Evolutionary conservation across 495 filamentous ascomycete genomes (phyloP), one percentile per base, ranked within the genome.

Genomic region (Daldinia vernicosa): DNA sequence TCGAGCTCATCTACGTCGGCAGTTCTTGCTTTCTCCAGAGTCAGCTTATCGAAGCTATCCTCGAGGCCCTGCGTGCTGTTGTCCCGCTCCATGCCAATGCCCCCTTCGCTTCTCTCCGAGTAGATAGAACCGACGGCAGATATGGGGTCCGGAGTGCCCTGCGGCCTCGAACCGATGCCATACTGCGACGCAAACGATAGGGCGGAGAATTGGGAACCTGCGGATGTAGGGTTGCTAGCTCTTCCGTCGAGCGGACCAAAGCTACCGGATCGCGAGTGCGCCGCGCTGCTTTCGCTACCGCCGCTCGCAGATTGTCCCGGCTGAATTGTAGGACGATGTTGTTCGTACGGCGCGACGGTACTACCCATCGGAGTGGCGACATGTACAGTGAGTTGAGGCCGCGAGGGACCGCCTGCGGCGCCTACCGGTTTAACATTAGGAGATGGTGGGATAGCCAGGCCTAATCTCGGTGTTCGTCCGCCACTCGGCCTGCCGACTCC

Each of bases 1-100:
- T 98, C 93, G 65, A 99, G 79, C 71, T 98, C 93, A 60, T 97
- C 94, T 14, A 97, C 94, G 79, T 99, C 95, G 28, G 95, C 77
- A 15, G 89, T 89, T 67, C 89, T 84, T 33, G 92, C 93, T 80
- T 90, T 94, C 73, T 96, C 93, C 32, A 94, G 67, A 60, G 86
- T 90, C 67, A 93, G 80, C 79, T 90, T 89, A 74, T 92, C 90
- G 45, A 95, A 84, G 76, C 90, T 89, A 43, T 60, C 72, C 22
- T 91, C 90, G 27, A 93, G 81, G 2, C 82, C 84, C 39, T 85
- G 84, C 60, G 91, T 74, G 75, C 91, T 93, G 60, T 88, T 88
- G 52, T 95, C 93, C 52, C 91, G 80, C 73, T 94, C 91, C 88
- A 93, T 92, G 11, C 87, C 84, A 3, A 85, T 85, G 33, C 88